Evolutionary conservation across 164 flowering plant species (phyloP), one percentile per base, ranked within the genome.

Genomic region (Cinnamomum micranthum): DNA sequence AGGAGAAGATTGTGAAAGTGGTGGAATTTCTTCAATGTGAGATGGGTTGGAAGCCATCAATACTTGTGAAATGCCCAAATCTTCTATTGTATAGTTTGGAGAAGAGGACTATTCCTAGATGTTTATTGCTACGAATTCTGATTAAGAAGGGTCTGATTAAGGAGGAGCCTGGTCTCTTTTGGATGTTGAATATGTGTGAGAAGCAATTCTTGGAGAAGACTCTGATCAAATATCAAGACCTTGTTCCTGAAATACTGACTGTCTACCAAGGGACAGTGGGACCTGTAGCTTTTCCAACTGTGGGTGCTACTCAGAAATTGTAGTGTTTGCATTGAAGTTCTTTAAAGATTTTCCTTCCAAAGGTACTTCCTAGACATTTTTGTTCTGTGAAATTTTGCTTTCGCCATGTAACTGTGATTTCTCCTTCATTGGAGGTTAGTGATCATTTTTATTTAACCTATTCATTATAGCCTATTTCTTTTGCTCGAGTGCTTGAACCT

Each of bases 21-120:
- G 12, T 41, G 23, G 2, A 68, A 20, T 68, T 35, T 51, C 10
- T 35, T 6, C n/a, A 3, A 9, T 35, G 33, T 10, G 52, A 35
- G 20, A 19, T 68, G 27, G 71, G 71, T 7, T 68, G 52, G 51
- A 47, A 41, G 3, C 71, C 71, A 17, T 68, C 71, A 19, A 20
- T 20, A 4, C n/a, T 68, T 68, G 35, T 19, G 24, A 35, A 27
- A 31, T 41, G 20, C 51, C 55, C 71, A 2, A 41, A 2, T 35
- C 25, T 68, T 41, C 41, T 68, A 33, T 2, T 2, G 7, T 22
- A 4, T 68, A 68, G 71, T 68, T 47, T 68, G 27, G 71, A 68
- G 55, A 68, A 68, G 52, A 68, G 71, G 7, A 41, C 20, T 68
- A n/a, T 41, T 20, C 71, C 71, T 19, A 68, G 71, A 35, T 33